Evolutionary conservation across 805 yeast species (phyloP), one percentile per base, ranked within the genome.

Genomic region (Myxozyma nipponensis): DNA sequence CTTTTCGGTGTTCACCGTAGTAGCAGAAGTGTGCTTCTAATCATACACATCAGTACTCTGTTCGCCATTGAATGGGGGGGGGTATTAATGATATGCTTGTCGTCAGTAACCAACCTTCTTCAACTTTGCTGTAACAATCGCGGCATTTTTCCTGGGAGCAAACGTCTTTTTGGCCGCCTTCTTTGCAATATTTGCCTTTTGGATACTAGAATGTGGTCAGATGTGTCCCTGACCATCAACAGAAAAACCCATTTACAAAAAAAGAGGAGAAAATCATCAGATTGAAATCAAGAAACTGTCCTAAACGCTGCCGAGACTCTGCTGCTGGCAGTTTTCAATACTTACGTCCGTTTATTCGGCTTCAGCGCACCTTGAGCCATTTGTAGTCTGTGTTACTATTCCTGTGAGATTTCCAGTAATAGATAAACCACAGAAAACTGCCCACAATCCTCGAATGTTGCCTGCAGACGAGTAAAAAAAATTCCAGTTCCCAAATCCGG

Each of bases 101-200:
- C n/a, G n/a, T 13, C n/a, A 13, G n/a, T 44, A 28, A 28, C 32
- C 32, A 28, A 54, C 58, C 50, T 54, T 52, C 35, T 42, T 39
- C 34, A 54, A 39, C 59, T 79, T 79, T 50, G 76, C 74, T 56
- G 81, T 71, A 51, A 75, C 77, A 38, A 74, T 72, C 5, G 74
- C 69, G 18, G 73, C 72, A 36, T 75, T 71, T 64, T 82, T 86
- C 66, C 79, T 83, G 3, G 95, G 81, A 55, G 83, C 84, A 61
- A 77, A 71, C 50, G 78, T 77, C 64, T 77, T 77, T 24, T 95
- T 95, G 15, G 95, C 93, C 23, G 86, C 85, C 57, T 77, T 77
- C 55, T 77, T 79, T 32, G 67, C 65, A 36, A 57, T 50, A 40
- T 44, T 41, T 22, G 40, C 46, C 41, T 46, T 30, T 26, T 49